A percentile compares a stretch with the other conserved stretches of the same genome.
Conservation (phyloP, 2,329 filamentous ascomycete species). For the Fusarium clavum region DNA sequence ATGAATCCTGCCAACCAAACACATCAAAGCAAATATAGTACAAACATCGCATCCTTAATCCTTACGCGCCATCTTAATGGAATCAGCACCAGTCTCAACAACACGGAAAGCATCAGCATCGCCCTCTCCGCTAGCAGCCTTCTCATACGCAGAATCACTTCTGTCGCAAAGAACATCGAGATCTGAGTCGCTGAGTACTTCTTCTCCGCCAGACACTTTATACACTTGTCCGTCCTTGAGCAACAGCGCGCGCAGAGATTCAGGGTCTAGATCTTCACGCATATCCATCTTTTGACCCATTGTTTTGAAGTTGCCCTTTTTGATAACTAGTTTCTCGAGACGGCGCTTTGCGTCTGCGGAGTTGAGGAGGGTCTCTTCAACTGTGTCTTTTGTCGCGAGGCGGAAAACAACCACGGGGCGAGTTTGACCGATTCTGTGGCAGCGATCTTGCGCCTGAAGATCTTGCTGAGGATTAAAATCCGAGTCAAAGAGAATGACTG, state of each 20-base stretch:
- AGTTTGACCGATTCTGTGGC: constrained; percentile 93
- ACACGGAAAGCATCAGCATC: constrained; percentile 78
- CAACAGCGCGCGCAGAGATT: constrained; percentile 71
- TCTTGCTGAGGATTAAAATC: constrained; percentile 98
- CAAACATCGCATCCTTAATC: constrained; percentile 10
- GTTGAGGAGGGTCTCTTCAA: constrained; percentile 87
- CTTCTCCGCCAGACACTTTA: constrained; percentile 67
- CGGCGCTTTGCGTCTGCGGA: constrained; percentile 92
- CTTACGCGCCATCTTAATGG: constrained; percentile 58
- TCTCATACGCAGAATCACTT: constrained; percentile 71
- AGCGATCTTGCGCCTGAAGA: constrained; percentile 94
- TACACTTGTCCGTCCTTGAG: constrained; percentile 78
- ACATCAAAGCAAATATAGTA: background rate
- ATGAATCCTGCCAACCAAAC: background rate
- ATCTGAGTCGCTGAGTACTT: constrained; percentile 80
- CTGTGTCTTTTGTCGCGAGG: constrained; percentile 90
- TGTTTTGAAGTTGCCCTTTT: constrained; percentile 85
- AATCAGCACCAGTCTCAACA: constrained; percentile 77
- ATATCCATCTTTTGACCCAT: constrained; percentile 71
- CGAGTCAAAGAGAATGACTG: constrained; percentile 88
- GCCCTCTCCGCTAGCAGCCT: constrained; percentile 82
- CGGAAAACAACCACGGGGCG: constrained; percentile 93
- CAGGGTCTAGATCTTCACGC: constrained; percentile 67
- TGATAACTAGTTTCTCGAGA: constrained; percentile 93
- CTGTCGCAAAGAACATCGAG: constrained; percentile 83